A percentile compares a stretch with the other conserved stretches of the same genome.
Conservation (phyloP, 2,329 filamentous ascomycete species). For the Hymenotorrendiella dingleyae region DNA sequence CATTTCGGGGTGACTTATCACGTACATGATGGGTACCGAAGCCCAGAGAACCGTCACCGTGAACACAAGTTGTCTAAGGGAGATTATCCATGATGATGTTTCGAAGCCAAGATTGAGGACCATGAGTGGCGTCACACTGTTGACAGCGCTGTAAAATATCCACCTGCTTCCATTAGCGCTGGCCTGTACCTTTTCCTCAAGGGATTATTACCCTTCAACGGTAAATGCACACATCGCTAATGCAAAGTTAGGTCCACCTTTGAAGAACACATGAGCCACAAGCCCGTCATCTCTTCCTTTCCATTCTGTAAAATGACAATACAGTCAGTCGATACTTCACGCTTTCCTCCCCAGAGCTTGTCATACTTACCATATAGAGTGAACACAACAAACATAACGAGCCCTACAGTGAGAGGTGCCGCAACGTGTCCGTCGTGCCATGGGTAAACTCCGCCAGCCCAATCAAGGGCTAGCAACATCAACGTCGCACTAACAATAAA, state of each 20-base stretch:
- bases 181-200: too few relatives aligned
- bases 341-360: too few relatives aligned
- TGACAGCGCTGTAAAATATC: constrained; percentile 51
- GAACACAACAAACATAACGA: constrained; percentile 27
- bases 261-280: constrained; percentile 51
- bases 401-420: constrained; percentile 29
- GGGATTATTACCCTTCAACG: constrained; percentile 40
- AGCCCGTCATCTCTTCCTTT: constrained; percentile 48
- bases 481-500: constrained; percentile 40
- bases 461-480: constrained; percentile 40
- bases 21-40: constrained; percentile 37
- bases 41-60: constrained; percentile 35
- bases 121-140: constrained; percentile 44
- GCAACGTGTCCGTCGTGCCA: constrained; percentile 29
- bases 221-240: constrained; percentile 50
- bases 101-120: constrained; percentile 44
- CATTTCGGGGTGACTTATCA: too few relatives aligned
- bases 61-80: constrained; percentile 42
- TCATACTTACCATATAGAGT: constrained; percentile 34
- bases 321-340: neutral
- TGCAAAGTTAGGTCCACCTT: constrained; percentile 46
- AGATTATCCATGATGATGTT: constrained; percentile 40
- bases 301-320: constrained; percentile 46
- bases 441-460: constrained; percentile 38
- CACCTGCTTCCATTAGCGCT: constrained; percentile 28